Evolutionary conservation across 2,329 filamentous ascomycete species (phyloP).

Genomic region (Dactylonectria macrodidyma): DNA sequence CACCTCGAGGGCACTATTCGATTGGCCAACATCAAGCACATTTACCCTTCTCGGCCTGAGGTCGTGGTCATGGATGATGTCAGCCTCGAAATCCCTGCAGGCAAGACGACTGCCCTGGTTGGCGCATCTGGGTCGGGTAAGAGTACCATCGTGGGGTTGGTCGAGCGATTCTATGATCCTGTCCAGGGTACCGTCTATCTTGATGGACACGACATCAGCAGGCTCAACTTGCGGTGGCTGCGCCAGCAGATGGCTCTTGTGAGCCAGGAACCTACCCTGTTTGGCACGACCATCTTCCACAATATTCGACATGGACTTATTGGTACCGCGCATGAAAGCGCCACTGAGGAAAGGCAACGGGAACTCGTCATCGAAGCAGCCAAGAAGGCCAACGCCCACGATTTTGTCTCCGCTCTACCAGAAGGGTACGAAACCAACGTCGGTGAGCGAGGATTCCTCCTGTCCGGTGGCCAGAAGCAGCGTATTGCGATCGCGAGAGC

Average conservation of each 20-base stretch:
- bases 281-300: slow-evolving; percentile 88
- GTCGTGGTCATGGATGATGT: slow-evolving; percentile 91
- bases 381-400: slow-evolving; percentile 93
- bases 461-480: slow-evolving; percentile 97
- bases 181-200: slow-evolving; percentile 84
- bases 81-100: slow-evolving; percentile 83
- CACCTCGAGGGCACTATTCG: slow-evolving; percentile 84
- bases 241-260: slow-evolving; percentile 94
- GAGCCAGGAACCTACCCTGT: slow-evolving; percentile 92
- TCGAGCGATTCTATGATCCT: slow-evolving; percentile 95
- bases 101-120: slow-evolving; percentile 93
- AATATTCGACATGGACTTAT: slow-evolving; percentile 95
- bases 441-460: slow-evolving; percentile 92
- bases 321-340: slow-evolving; percentile 81
- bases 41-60: slow-evolving; percentile 94
- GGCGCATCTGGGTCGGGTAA: slow-evolving; percentile 96
- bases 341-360: slow-evolving; percentile 76
- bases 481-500: slow-evolving; percentile 95
- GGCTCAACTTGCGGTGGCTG: slow-evolving; percentile 89
- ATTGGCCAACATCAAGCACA: slow-evolving; percentile 87
- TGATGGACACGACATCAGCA: slow-evolving; percentile 86
- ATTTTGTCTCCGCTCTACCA: slow-evolving; percentile 86
- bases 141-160: slow-evolving; percentile 91
- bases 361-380: slow-evolving; percentile 85
- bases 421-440: slow-evolving; percentile 95